Evolutionary conservation across 1,284 basidiomycete species (phyloP).

Genomic region (Melanopsichium pennsylvanicum): DNA sequence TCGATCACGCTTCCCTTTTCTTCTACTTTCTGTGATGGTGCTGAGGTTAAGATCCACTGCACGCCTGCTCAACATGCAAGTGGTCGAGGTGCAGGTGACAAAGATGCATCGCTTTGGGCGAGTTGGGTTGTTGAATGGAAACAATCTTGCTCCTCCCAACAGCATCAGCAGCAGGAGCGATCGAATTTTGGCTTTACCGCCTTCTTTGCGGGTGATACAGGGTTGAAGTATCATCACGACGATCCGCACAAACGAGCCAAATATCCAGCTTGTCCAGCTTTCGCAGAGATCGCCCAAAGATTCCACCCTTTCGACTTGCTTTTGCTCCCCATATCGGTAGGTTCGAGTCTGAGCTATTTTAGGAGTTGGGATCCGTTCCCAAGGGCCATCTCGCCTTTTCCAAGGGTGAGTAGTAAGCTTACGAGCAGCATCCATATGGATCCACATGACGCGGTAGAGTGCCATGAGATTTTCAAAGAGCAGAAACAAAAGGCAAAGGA

Average conservation of each 20-base stretch:
- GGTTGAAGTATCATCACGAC: conserved; percentile 52
- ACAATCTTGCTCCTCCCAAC: not conserved
- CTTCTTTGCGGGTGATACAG: conserved; percentile 63
- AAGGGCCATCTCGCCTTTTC: conserved; percentile 46
- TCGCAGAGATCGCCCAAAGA: conserved; percentile 41
- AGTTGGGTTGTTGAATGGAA: conserved; percentile 55
- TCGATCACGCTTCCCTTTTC: not conserved
- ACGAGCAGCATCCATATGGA: conserved; percentile 59
- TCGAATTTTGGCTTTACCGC: conserved; percentile 29
- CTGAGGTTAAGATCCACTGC: conserved; percentile 36
- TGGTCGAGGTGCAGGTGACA: conserved; percentile 51
- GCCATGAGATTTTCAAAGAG: conserved; percentile 17
- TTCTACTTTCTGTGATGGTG: not conserved
- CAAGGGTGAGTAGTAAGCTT: conserved; percentile 36
- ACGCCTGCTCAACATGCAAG: conserved; percentile 63
- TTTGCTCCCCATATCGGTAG: conserved; percentile 60
- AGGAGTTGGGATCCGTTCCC: conserved; percentile 57
- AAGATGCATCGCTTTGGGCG: conserved; percentile 53
- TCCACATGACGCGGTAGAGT: conserved; percentile 49
- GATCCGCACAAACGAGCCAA: conserved; percentile 17
- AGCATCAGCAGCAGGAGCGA: too few species aligned
- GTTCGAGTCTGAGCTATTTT: conserved; percentile 45
- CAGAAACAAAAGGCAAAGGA: not conserved
- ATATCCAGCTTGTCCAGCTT: conserved; percentile 59
- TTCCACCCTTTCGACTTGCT: conserved; percentile 48